Conservation (phyloP, 352 stramenopile genomes). For the Phytophthora parvispora region DNA sequence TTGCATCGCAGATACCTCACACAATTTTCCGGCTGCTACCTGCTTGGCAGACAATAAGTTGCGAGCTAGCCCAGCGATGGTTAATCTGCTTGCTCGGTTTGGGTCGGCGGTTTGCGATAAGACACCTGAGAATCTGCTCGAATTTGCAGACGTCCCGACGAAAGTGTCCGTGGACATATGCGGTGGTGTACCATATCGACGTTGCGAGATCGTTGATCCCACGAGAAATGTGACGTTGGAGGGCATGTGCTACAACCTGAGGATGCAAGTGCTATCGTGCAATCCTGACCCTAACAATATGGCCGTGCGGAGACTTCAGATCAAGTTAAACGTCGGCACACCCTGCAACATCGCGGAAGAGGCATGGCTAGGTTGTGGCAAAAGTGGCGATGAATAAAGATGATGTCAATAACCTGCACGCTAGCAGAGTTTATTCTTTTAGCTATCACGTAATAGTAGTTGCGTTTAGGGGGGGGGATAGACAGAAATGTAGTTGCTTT, state of each 20-base stretch:
- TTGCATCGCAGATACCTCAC: constrained; percentile 12
- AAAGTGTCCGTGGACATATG: constrained; percentile 28
- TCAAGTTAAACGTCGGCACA: constrained; percentile 13
- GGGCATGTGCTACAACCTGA: constrained; percentile 33
- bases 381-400: not conserved
- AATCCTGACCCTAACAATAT: constrained; percentile 31
- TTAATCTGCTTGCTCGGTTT: constrained; percentile 13
- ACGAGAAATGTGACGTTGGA: not conserved
- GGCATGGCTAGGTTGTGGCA: constrained; percentile 26
- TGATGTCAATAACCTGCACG: no score
- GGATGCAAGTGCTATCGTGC: constrained; percentile 35
- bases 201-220: constrained; percentile 20
- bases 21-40: constrained; percentile 14
- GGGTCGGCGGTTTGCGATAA: constrained; percentile 12
- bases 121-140: constrained; percentile 17
- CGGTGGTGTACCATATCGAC: constrained; percentile 17
- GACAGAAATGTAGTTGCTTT: no score
- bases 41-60: constrained; percentile 14
- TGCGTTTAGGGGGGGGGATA: no score
- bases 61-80: constrained; percentile 15
- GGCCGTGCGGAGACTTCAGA: constrained; percentile 25
- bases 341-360: constrained; percentile 23
- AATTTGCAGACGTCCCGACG: constrained; percentile 32
- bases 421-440: no score
- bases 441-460: no score